phyloP scores from a whole-genome alignment of 169 alveolate species.

The Plasmodium cynomolgi region DNA sequence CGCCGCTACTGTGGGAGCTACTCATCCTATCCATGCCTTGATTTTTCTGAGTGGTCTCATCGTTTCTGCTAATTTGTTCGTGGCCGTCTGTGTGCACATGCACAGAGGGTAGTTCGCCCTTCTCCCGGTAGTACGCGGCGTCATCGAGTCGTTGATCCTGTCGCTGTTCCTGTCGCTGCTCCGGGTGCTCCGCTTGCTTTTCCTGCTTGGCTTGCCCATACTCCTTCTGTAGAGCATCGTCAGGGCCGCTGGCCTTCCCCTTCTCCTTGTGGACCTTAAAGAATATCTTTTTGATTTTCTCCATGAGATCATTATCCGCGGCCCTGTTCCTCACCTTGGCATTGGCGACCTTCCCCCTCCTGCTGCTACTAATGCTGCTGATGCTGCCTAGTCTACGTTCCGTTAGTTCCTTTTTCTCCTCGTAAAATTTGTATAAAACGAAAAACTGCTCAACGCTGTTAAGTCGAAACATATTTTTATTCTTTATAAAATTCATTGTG shows the following conservation, averaged over 20 bases:
- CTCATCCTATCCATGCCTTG: not conserved
- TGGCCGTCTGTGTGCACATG: not conserved
- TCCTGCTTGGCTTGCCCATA: not conserved
- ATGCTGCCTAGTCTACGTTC: not conserved
- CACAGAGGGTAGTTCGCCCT: not conserved
- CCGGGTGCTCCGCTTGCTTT: not conserved
- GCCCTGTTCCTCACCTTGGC: not conserved
- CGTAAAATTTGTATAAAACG: slow-evolving; percentile 18
- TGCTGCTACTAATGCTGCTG: not conserved
- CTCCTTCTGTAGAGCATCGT: not conserved
- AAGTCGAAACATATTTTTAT: not conserved
- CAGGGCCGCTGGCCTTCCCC: not conserved
- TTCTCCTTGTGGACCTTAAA: not conserved
- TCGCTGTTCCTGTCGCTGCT: not conserved
- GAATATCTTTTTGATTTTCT: slow-evolving; percentile 10
- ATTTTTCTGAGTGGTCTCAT: not conserved
- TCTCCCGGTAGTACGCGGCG: not conserved
- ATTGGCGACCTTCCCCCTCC: not conserved
- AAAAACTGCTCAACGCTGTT: slow-evolving; percentile 46
- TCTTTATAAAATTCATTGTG: not conserved
- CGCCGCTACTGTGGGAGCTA: not conserved
- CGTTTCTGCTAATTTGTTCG: not conserved
- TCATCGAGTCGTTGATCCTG: not conserved
- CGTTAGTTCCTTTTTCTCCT: not conserved
- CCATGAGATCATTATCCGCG: not conserved